These are phyloP conservation scores for Colletotrichum lindemuthianum DNA, from an alignment of 2,329 filamentous ascomycete genomes.

Conservation along the genomic window DNA sequence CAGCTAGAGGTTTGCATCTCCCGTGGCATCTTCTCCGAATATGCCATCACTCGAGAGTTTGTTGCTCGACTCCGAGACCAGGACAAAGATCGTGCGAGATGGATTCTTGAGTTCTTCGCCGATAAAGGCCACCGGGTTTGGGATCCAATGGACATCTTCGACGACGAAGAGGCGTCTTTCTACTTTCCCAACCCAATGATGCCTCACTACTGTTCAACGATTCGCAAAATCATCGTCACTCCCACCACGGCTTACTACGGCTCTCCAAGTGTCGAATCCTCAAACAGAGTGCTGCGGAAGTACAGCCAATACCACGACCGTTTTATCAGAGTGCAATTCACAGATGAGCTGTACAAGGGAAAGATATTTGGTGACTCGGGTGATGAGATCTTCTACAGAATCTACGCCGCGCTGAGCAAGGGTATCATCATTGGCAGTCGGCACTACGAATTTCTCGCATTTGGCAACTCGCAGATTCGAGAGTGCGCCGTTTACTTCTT, in stretches of 20 bases:
- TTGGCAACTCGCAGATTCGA: conserved; percentile 93
- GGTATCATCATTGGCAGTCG: conserved; percentile 87
- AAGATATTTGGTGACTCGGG: conserved; percentile 66
- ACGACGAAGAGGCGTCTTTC: conserved; percentile 58
- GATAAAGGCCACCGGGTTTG: conserved; percentile 70
- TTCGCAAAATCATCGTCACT: conserved; percentile 82
- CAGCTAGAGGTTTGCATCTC: conserved; percentile 96
- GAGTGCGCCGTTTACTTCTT: conserved; percentile 96
- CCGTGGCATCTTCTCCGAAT: conserved; percentile 78
- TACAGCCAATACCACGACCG: conserved; percentile 76
- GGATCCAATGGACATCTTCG: conserved; percentile 79
- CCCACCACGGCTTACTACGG: conserved; percentile 84
- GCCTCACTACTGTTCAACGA: conserved; percentile 77
- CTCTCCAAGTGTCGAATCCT: conserved; percentile 83
- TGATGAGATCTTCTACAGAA: conserved; percentile 73
- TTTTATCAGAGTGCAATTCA: conserved; percentile 90
- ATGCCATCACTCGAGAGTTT: conserved; percentile 76
- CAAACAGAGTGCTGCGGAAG: conserved; percentile 85
- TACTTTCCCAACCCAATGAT: conserved; percentile 62
- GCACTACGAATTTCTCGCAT: conserved; percentile 89
- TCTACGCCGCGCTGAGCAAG: conserved; percentile 76
- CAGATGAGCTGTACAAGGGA: conserved; percentile 76
- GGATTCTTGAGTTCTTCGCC: conserved; percentile 78
- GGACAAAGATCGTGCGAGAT: conserved; percentile 62
- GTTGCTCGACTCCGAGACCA: conserved; percentile 65